Base-by-base conservation (phyloP, 495 filamentous ascomycete genomes). In the Penicillium roqueforti region DNA sequence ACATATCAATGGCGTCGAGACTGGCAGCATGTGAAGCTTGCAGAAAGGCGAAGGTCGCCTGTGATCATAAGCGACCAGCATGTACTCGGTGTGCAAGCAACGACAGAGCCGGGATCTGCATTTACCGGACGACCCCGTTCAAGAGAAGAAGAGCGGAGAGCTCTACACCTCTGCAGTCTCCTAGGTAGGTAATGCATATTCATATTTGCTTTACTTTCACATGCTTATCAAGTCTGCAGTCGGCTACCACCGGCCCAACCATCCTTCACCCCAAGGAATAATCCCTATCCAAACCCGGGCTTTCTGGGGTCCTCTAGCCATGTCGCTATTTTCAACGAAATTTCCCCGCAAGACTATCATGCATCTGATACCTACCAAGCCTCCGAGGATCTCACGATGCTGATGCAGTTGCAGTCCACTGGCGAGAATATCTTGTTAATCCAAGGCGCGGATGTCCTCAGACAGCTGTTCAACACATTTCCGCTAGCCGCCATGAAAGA, bases 251-350 rank as follows among this genome's bases (percentile, higher is more conserved):
- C 50, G 39, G 50, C 50, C 3, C 50, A 44, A 20, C 56, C 66
- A n/a, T 62, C 64, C 9, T 63, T 58, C 36, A 57, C 42, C 11
- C 54, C 63, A 26, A 59, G 61, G 28, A 61, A 57, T 29, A 68
- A 66, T 42, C 62, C 61, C 19, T 74, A 75, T 53, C 73, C 72
- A 1, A 76, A 76, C 41, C 73, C 73, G 3, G 73, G 73, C 8
- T 75, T 67, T 56, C 52, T 75, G 26, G 73, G 72, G 10, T 68
- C 65, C 14, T 74, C 72, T 4, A 75, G 72, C 42, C 71, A 75
- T 63, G 65, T 61, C 14, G 66, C 71, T 11, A 72, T 76, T 29
- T 71, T 75, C 44, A 67, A 70, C n/a, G 68, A 76, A 51, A 67
- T 76, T 31, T 58, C 61, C 4, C 53, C 61, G 1, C 61, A 68